Evolutionary conservation across 1,284 basidiomycete species (phyloP).

Genomic region (Bondarzewia mesenterica): DNA sequence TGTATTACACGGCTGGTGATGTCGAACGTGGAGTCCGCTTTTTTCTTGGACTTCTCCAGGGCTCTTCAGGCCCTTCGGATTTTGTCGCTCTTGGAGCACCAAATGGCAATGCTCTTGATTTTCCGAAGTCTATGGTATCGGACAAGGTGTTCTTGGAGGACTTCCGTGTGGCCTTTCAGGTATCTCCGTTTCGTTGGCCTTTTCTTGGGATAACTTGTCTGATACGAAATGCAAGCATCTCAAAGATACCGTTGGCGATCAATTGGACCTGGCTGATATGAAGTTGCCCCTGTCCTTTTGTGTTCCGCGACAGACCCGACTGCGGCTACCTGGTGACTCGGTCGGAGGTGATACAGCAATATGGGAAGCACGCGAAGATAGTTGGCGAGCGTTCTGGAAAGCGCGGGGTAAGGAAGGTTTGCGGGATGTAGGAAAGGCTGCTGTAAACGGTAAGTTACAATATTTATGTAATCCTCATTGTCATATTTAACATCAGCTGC

Average conservation of each 20-base stretch:
- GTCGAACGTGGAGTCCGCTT: conserved; percentile 57
- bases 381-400: conserved; percentile 57
- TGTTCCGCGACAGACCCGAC: conserved; percentile 38
- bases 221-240: conserved; percentile 44
- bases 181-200: conserved; percentile 18
- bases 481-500: conserved; percentile 1
- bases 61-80: conserved; percentile 17
- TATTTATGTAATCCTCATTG: neutral
- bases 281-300: conserved; percentile 55
- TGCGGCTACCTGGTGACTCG: conserved; percentile 46
- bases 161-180: conserved; percentile 69
- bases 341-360: conserved; percentile 31
- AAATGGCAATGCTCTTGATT: conserved; percentile 15
- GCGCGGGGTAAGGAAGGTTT: conserved; percentile 43
- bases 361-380: conserved; percentile 57
- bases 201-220: neutral
- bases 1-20: conserved; percentile 73
- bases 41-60: conserved; percentile 55
- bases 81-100: conserved; percentile 6
- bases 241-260: conserved; percentile 40
- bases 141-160: conserved; percentile 71
- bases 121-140: conserved; percentile 11
- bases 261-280: conserved; percentile 28
- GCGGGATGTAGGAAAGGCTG: conserved; percentile 45
- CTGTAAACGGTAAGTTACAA: conserved; percentile 46